Evolutionary conservation across 805 yeast species (phyloP).

Genomic region (Yarrowia bubula): DNA sequence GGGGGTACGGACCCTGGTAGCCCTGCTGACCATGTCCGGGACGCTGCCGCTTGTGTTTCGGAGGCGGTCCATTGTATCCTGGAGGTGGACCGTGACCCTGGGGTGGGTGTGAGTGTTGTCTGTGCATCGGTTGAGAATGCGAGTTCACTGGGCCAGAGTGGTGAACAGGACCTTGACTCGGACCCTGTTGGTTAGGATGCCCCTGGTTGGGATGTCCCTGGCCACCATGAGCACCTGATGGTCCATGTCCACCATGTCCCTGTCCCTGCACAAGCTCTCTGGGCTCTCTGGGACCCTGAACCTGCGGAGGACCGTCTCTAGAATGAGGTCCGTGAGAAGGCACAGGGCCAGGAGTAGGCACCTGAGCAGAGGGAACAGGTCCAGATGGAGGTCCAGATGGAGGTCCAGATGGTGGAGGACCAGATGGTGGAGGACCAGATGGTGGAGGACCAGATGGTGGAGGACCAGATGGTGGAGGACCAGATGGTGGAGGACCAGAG

Average conservation of each 20-base stretch:
- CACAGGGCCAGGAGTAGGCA: neutral
- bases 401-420: neutral
- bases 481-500: neutral
- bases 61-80: neutral
- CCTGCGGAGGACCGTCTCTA: neutral
- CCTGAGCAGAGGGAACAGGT: too few species aligned
- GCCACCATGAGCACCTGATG: neutral
- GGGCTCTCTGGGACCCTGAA: neutral
- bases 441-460: neutral
- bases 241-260: too few species aligned
- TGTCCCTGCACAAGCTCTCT: too few species aligned
- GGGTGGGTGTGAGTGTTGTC: slow-evolving; percentile 1
- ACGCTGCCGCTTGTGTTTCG: neutral
- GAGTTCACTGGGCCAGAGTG: too few species aligned
- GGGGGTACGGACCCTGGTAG: slow-evolving; percentile 10
- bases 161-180: too few species aligned
- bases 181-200: too few species aligned
- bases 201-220: too few species aligned
- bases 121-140: neutral
- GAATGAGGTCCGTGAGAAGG: neutral
- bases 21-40: neutral
- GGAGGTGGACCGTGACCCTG: slow-evolving; percentile 1
- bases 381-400: neutral
- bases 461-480: neutral
- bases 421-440: neutral